Percentiles rank a stretch among this genome's conserved stretches.
phyloP scores from a whole-genome alignment of 73 alveolate genomes.

The Tetrahymena malaccensis region DNA sequence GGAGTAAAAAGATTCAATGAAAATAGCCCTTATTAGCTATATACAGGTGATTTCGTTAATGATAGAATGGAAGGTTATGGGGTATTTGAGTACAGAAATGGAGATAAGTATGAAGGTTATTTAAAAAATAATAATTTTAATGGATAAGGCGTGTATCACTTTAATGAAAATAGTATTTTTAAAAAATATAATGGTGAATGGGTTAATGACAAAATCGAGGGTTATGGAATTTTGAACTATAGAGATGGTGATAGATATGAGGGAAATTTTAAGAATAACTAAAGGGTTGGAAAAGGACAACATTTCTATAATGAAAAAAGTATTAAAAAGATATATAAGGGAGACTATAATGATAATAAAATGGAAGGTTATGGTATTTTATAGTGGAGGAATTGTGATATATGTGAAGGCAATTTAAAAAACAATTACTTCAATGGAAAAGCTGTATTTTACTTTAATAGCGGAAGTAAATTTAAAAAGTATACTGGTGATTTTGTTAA shows the following conservation, averaged over 20 bases:
- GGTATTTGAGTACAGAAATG: neutral
- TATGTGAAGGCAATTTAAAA: no score
- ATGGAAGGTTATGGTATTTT: no score
- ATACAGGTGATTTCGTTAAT: no score
- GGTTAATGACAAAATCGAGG: no score
- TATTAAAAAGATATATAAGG: no score
- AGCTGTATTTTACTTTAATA: neutral
- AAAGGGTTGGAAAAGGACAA: neutral
- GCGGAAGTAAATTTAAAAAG: neutral
- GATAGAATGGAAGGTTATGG: neutral
- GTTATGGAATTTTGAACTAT: neutral
- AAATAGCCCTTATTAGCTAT: no score
- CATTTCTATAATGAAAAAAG: neutral
- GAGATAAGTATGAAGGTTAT: neutral
- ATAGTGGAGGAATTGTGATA: no score
- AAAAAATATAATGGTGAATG: no score
- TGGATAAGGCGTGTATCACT: neutral
- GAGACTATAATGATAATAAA: no score
- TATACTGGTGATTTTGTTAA: neutral
- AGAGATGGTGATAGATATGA: neutral
- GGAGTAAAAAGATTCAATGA: neutral
- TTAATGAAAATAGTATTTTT: no score
- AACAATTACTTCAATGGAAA: neutral
- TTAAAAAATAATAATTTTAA: no score
- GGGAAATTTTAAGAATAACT: neutral